Conservation (phyloP, 2,329 filamentous ascomycete genomes). For the Pyricularia grisea region DNA sequence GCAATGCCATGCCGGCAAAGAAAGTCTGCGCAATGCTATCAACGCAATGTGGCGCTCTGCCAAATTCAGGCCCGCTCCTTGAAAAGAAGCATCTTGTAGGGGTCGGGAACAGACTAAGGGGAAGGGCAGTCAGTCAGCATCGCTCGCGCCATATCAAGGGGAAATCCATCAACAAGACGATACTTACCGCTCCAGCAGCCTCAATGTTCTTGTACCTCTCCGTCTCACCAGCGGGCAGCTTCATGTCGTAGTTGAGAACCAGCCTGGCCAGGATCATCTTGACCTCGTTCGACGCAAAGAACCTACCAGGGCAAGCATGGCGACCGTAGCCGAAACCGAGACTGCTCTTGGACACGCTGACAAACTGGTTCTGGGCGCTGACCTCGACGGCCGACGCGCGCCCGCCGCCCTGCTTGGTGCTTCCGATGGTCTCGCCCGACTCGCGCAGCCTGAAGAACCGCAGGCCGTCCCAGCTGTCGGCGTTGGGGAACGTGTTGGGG, state of each 20-base stretch:
- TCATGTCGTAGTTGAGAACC: constrained; percentile 20
- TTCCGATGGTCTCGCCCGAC: not conserved
- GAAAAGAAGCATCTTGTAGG: not conserved
- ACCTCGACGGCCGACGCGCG: constrained; percentile 15
- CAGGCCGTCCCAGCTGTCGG: constrained; percentile 27
- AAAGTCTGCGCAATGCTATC: not conserved
- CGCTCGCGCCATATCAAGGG: not conserved
- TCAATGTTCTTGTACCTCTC: constrained; percentile 17
- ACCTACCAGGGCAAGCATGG: constrained; percentile 28
- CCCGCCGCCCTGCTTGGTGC: not conserved
- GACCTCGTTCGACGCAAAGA: constrained; percentile 27
- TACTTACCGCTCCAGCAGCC: constrained; percentile 10
- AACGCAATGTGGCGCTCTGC: not conserved
- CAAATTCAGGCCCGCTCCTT: not conserved
- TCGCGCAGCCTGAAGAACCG: constrained; percentile 27
- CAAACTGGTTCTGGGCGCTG: constrained; percentile 29
- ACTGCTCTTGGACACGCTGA: constrained; percentile 21
- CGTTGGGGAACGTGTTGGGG: constrained; percentile 22
- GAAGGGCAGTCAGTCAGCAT: not conserved
- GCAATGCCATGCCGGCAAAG: not conserved
- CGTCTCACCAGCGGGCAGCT: constrained; percentile 12
- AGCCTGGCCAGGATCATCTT: constrained; percentile 23
- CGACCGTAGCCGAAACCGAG: constrained; percentile 29
- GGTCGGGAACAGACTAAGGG: not conserved
- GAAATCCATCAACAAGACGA: not conserved